Conservation (phyloP, 2,329 filamentous ascomycete species). For the Penicillium polonicum region DNA sequence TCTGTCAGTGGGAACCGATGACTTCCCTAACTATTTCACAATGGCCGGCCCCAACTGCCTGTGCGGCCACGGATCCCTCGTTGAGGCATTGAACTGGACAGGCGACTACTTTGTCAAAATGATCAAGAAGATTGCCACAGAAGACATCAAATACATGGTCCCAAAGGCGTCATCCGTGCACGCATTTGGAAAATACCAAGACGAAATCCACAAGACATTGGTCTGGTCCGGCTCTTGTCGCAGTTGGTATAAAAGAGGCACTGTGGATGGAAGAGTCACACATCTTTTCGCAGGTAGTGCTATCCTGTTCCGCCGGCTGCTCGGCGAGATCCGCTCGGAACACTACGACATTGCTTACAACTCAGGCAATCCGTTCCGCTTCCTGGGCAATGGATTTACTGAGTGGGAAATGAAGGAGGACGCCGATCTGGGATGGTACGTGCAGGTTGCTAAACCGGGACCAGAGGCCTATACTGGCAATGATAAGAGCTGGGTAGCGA, state of each 20-base stretch:
- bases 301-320: constrained; percentile 31
- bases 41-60: constrained; percentile 33
- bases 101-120: constrained; percentile 34
- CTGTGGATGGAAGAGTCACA: constrained; percentile 45
- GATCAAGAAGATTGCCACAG: constrained; percentile 33
- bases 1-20: constrained; percentile 23
- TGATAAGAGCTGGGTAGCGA: background rate
- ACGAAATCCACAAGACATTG: constrained; percentile 48
- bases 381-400: constrained; percentile 9
- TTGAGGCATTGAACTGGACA: constrained; percentile 25
- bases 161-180: constrained; percentile 40
- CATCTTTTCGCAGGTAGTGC: constrained; percentile 49
- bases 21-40: constrained; percentile 36
- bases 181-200: constrained; percentile 50
- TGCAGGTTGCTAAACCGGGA: background rate
- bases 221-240: constrained; percentile 41
- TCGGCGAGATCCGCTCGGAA: constrained; percentile 43
- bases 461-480: background rate
- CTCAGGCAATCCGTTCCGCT: constrained; percentile 4
- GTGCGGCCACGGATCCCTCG: constrained; percentile 30
- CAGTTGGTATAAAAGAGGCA: constrained; percentile 55
- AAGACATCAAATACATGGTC: constrained; percentile 33
- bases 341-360: constrained; percentile 51
- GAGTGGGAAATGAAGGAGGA: constrained; percentile 17
- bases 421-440: constrained; percentile 14